Percentiles rank a stretch among this genome's conserved stretches.
Conservation (phyloP, 2,329 filamentous ascomycete genomes). For the Colletotrichum lentis region DNA sequence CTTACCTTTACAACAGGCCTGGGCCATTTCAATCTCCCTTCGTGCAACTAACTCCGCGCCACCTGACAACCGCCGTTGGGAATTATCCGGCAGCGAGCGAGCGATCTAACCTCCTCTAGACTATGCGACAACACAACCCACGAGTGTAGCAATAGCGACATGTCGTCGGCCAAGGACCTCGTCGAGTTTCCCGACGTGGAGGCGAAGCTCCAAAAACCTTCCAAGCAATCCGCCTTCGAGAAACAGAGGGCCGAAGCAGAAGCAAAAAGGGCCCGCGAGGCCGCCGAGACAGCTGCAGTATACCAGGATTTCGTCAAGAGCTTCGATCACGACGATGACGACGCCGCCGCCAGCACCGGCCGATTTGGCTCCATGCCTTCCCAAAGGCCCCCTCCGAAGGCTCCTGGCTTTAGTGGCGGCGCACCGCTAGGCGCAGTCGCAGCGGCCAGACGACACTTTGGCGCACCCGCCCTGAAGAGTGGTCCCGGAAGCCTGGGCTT, state of each 20-base stretch:
- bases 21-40: not conserved
- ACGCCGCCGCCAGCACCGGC: constrained; percentile 50
- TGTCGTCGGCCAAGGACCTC: constrained; percentile 60
- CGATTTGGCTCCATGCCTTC: constrained; percentile 31
- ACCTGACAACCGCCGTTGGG: not conserved
- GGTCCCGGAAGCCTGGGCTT: constrained; percentile 71
- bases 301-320: constrained; percentile 89
- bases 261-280: constrained; percentile 84
- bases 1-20: not conserved
- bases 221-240: constrained; percentile 88
- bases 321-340: constrained; percentile 69
- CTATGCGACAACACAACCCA: constrained; percentile 17
- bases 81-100: not conserved
- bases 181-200: constrained; percentile 74
- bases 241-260: constrained; percentile 88
- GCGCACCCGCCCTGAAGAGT: constrained; percentile 63
- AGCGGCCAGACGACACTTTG: constrained; percentile 70
- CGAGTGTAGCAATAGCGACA: constrained; percentile 42
- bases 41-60: not conserved
- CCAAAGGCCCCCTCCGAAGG: constrained; percentile 17
- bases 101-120: not conserved
- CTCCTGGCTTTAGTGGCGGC: constrained; percentile 42
- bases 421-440: constrained; percentile 42
- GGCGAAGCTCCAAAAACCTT: constrained; percentile 79
- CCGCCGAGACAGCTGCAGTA: constrained; percentile 85